Evolutionary conservation across 352 stramenopile genomes (phyloP).

Genomic region (Globisporangium sylvaticum): DNA sequence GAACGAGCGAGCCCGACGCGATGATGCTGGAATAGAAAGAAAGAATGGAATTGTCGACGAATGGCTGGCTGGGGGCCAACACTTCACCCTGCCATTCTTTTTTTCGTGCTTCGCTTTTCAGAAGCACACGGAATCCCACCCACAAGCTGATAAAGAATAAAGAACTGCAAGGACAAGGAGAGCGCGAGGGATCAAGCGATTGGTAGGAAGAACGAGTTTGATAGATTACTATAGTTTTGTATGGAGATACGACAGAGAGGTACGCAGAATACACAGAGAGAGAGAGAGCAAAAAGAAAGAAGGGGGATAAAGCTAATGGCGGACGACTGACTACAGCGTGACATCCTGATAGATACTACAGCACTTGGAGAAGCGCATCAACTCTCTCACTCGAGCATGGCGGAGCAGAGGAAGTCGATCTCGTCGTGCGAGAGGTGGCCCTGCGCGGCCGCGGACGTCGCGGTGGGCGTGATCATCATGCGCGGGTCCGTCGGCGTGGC

Average conservation of each 20-base stretch:
- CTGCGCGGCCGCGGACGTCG: slow-evolving; percentile 10
- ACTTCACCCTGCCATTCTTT: too few relatives aligned
- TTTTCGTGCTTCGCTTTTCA: too few relatives aligned
- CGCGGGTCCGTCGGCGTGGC: slow-evolving; percentile 8
- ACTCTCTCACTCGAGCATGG: slow-evolving; percentile 65
- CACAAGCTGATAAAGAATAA: too few relatives aligned
- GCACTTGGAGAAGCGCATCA: background rate
- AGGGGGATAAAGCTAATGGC: background rate
- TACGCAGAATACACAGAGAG: background rate
- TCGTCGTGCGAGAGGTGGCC: slow-evolving; percentile 75
- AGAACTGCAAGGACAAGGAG: too few relatives aligned
- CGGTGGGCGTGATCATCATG: slow-evolving; percentile 8
- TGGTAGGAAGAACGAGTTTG: background rate
- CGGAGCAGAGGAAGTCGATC: slow-evolving; percentile 83
- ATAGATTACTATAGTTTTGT: background rate
- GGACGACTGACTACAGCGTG: background rate
- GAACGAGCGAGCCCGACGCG: background rate
- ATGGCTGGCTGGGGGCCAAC: too few relatives aligned
- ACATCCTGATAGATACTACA: slow-evolving; percentile 8
- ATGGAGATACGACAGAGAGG: background rate
- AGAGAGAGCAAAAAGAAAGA: background rate
- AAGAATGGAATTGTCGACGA: too few relatives aligned
- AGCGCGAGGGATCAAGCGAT: too few relatives aligned
- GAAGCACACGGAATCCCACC: too few relatives aligned
- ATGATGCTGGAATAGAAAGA: too few relatives aligned